A percentile compares a stretch with the other conserved stretches of the same genome.
These are phyloP conservation scores for Mortierella alpina DNA, from an alignment of 192 early-diverging fungal genomes.

Conservation along the genomic window DNA sequence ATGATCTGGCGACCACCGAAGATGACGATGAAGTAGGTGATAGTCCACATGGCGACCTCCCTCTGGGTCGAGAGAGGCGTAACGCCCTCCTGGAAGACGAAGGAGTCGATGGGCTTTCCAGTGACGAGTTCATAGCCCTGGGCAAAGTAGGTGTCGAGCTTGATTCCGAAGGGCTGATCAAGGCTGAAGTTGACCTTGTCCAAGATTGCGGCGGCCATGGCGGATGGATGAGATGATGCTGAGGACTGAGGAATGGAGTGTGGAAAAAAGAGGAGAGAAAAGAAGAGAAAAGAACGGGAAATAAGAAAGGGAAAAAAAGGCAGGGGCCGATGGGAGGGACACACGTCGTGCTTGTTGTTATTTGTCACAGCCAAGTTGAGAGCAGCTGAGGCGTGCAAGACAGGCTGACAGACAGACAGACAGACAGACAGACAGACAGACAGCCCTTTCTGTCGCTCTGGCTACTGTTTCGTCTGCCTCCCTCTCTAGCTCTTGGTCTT, in stretches of 20 bases:
- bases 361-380: constrained; percentile 1
- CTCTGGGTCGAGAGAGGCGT: constrained; percentile 62
- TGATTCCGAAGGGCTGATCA: constrained; percentile 68
- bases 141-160: constrained; percentile 62
- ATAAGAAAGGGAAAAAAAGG: constrained; percentile 4
- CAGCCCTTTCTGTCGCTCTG: too few species aligned
- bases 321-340: not conserved
- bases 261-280: not conserved
- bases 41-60: constrained; percentile 59
- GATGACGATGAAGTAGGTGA: constrained; percentile 80
- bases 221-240: constrained; percentile 6
- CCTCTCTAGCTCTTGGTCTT: too few species aligned
- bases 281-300: constrained; percentile 7
- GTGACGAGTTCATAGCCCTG: constrained; percentile 56
- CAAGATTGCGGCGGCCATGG: constrained; percentile 49
- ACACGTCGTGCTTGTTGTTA: not conserved
- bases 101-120: constrained; percentile 56
- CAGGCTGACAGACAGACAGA: too few species aligned
- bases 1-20: constrained; percentile 82
- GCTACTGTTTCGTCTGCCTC: too few species aligned
- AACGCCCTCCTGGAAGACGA: constrained; percentile 59
- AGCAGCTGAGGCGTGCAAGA: too few species aligned
- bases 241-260: constrained; percentile 11
- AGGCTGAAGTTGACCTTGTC: constrained; percentile 57
- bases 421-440: too few species aligned